phyloP scores from a whole-genome alignment of 2,329 filamentous ascomycete species.

The Ceratocystis papillata region DNA sequence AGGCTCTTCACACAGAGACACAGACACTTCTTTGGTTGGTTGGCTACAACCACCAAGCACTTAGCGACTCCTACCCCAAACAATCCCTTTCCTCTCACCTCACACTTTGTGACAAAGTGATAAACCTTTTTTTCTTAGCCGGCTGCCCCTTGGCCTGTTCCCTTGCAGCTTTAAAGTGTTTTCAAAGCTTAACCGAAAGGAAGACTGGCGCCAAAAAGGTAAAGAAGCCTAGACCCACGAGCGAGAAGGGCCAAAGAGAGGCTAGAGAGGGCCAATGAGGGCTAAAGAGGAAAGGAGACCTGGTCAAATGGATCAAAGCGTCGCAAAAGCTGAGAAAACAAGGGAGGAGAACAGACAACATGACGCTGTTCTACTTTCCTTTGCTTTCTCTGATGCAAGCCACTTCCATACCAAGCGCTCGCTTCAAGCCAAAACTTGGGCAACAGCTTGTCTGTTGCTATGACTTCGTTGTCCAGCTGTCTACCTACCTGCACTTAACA shows the following conservation, averaged over 20 bases:
- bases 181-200: slow-evolving; percentile 13
- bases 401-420: background rate
- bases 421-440: background rate
- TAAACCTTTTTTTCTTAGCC: slow-evolving; percentile 3
- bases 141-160: background rate
- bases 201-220: background rate
- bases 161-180: slow-evolving; percentile 11
- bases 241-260: too few relatives aligned
- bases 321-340: background rate
- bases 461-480: background rate
- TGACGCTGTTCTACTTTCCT: background rate
- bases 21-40: background rate
- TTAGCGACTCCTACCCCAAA: background rate
- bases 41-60: background rate
- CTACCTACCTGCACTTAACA: background rate
- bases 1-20: background rate
- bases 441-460: background rate
- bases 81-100: background rate
- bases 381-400: background rate
- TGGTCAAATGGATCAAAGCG: slow-evolving; percentile 4
- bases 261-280: too few relatives aligned
- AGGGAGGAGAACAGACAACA: background rate
- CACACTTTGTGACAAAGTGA: background rate
- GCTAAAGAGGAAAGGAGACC: background rate
- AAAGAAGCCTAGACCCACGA: slow-evolving; percentile 1